Evolutionary conservation across 345 rosid genomes (phyloP).

Genomic region (Turnera subulata): DNA sequence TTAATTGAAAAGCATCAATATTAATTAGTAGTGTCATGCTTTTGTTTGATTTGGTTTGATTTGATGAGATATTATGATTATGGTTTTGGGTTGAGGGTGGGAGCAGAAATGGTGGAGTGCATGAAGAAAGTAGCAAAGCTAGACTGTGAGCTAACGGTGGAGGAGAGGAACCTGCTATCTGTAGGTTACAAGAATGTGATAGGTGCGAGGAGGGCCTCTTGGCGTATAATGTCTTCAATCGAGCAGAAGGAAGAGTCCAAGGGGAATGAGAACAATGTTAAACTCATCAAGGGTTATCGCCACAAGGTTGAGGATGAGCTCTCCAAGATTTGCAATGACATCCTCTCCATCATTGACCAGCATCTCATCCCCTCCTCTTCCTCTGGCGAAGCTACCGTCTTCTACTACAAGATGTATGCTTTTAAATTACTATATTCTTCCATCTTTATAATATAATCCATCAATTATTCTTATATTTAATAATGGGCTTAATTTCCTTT

Average conservation of each 20-base stretch:
- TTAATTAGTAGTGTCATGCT: background rate
- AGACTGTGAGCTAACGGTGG: constrained; percentile 80
- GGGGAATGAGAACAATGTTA: constrained; percentile 82
- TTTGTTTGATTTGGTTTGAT: background rate
- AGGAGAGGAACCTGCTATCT: constrained; percentile 94
- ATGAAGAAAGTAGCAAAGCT: constrained; percentile 85
- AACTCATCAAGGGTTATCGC: constrained; percentile 71
- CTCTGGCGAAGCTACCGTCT: constrained; percentile 93
- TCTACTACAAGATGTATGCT: constrained; percentile 91
- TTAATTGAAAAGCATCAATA: too few species aligned
- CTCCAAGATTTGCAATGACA: constrained; percentile 73
- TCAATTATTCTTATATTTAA: too few species aligned
- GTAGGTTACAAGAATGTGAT: constrained; percentile 96
- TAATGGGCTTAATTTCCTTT: too few species aligned
- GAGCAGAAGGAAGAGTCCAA: constrained; percentile 95
- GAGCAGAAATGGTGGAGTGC: constrained; percentile 91
- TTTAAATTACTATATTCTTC: background rate
- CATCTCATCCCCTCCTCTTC: constrained; percentile 77
- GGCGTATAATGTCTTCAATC: constrained; percentile 97
- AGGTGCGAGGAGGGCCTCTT: constrained; percentile 89
- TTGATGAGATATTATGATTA: background rate
- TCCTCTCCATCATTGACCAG: constrained; percentile 76
- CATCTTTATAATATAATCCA: too few species aligned
- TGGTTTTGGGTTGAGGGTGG: background rate
- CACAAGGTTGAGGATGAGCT: constrained; percentile 96